A percentile compares a stretch with the other conserved stretches of the same genome.
Conservation (phyloP, 2,329 filamentous ascomycete species). For the Tricladium varicosporioides region DNA sequence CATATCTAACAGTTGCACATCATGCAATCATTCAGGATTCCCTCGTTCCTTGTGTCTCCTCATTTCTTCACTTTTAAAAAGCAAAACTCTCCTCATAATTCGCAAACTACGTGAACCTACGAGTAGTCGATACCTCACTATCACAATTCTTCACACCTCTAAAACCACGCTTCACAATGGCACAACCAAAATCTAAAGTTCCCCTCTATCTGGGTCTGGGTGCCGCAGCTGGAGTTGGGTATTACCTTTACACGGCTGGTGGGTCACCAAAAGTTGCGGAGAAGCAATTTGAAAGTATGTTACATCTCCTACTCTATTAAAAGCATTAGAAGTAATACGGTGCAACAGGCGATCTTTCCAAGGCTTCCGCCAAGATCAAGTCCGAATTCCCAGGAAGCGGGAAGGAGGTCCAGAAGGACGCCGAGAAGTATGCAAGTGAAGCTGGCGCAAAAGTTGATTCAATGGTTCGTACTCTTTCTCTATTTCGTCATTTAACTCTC, state of each 20-base stretch:
- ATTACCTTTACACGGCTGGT: slow-evolving; percentile 89
- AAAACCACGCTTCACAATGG: slow-evolving; percentile 29
- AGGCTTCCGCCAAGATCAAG: slow-evolving; percentile 64
- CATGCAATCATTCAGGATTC: neutral
- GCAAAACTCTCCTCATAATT: neutral
- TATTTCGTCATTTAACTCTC: neutral
- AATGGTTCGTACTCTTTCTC: slow-evolving; percentile 52
- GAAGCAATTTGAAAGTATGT: slow-evolving; percentile 80
- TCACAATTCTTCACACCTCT: slow-evolving; percentile 3
- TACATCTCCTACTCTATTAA: neutral
- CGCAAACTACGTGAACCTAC: no score
- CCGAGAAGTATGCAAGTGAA: slow-evolving; percentile 57
- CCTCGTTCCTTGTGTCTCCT: neutral
- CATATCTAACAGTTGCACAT: neutral
- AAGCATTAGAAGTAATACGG: slow-evolving; percentile 9
- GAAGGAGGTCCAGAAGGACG: slow-evolving; percentile 63
- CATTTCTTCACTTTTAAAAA: neutral
- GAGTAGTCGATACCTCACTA: neutral
- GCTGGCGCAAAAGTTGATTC: slow-evolving; percentile 66
- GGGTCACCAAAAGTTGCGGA: slow-evolving; percentile 79
- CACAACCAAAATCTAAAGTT: slow-evolving; percentile 36
- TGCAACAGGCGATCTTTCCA: slow-evolving; percentile 73
- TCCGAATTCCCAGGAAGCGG: slow-evolving; percentile 61
- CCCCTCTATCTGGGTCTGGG: slow-evolving; percentile 54
- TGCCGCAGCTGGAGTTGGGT: slow-evolving; percentile 69